Base-by-base conservation (phyloP, 2,329 filamentous ascomycete species). In the Ilyonectria mors-panacis region DNA sequence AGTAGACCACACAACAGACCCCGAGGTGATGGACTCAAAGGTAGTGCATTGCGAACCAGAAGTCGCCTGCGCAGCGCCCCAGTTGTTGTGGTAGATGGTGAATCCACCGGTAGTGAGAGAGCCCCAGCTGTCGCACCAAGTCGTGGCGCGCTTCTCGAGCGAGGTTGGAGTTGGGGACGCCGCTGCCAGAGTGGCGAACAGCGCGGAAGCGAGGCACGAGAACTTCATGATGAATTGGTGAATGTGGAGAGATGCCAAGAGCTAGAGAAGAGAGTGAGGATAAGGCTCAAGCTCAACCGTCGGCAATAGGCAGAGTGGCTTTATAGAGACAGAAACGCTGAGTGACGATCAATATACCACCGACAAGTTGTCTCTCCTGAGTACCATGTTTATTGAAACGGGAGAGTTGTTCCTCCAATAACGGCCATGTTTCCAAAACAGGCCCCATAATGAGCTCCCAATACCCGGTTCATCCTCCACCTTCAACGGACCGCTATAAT, bases 41-140 rank as follows among this genome's bases (percentile, higher is more conserved):
- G 77, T 79, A 2, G 81, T 81, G 76, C 83, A 85, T 72, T 85
- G 83, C 10, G 70, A 77, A 50, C 83, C 83, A 19, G 78, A 76
- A 23, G 80, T 81, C 19, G 79, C 77, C 3, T 70, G 67, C 15
- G 67, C 73, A 51, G 79, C 59, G 19, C 85, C 85, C 86, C 86
- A 88, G 70, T 86, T 84, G 77, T 87, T 83, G 74, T 87, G 85
- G 78, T 86, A 87, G 59, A 88, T 72, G 57, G 80, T 86, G 76
- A 84, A 87, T 42, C 76, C 78, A 45, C 81, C 82, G 0, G 79
- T 80, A 1, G 74, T 71, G 28, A 77, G 63, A 3, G 80, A 78
- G 39, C 75, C 83, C 69, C 75, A 85, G 66, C 82, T 77, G 30
- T 78, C 83, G 65, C 84, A 86, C 71, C 73, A 75, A 48, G 73